Percentiles rank a stretch among this genome's conserved stretches.
Evolutionary conservation across 1,284 basidiomycete species (phyloP).

Genomic region (Tremellales sp.): DNA sequence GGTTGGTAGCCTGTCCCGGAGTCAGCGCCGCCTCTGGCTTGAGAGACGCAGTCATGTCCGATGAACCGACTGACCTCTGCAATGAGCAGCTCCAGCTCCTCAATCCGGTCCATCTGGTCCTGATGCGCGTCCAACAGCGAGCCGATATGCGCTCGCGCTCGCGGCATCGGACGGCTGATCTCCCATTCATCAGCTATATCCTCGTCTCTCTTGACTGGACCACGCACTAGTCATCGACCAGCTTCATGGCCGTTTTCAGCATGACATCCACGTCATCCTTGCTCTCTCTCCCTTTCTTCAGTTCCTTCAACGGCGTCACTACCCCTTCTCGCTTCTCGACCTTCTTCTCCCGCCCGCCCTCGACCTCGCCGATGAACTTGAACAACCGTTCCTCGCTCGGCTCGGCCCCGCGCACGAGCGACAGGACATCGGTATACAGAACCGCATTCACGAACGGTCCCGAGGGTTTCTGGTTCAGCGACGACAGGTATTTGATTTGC

Average conservation of each 20-base stretch:
- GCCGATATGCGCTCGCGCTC: constrained; percentile 35
- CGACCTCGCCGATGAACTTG: constrained; percentile 37
- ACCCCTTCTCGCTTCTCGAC: constrained; percentile 39
- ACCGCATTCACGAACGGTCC: constrained; percentile 41
- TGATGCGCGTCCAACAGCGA: constrained; percentile 31
- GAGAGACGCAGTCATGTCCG: not conserved
- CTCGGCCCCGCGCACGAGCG: not conserved
- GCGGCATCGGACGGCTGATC: constrained; percentile 37
- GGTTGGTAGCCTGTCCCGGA: constrained; percentile 5
- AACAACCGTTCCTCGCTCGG: constrained; percentile 35
- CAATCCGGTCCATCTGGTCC: constrained; percentile 29
- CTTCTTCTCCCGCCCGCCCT: constrained; percentile 21
- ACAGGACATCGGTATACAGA: constrained; percentile 30
- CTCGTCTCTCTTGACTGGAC: not conserved
- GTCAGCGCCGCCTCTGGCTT: not conserved
- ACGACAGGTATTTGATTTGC: constrained; percentile 31
- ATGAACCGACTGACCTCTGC: constrained; percentile 23
- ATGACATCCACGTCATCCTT: constrained; percentile 35
- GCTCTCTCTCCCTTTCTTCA: constrained; percentile 9
- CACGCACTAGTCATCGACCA: constrained; percentile 45
- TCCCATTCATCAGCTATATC: not conserved
- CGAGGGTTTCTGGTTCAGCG: constrained; percentile 23
- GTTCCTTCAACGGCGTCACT: constrained; percentile 38
- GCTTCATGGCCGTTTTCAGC: constrained; percentile 36
- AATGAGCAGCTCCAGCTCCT: constrained; percentile 37